Conservation (phyloP, 1,284 basidiomycete species). For the Fistulinella cinereoalba region DNA sequence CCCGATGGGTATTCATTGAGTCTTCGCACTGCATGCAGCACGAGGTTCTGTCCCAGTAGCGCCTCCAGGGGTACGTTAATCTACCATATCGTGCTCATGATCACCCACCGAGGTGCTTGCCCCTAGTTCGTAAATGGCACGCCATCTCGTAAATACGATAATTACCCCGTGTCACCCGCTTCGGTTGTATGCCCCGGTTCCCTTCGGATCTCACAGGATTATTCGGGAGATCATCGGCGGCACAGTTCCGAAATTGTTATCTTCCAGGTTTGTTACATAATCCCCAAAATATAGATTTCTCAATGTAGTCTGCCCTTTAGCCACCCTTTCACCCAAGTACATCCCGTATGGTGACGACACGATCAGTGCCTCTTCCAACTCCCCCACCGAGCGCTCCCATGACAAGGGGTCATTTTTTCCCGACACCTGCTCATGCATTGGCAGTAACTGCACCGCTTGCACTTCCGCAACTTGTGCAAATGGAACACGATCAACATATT, state of each 20-base stretch:
- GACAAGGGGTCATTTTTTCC: conserved; percentile 3
- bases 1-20: conserved; percentile 1
- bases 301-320: conserved; percentile 12
- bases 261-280: conserved; percentile 18
- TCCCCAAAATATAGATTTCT: neutral
- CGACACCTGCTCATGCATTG: conserved; percentile 8
- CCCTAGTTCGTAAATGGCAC: neutral
- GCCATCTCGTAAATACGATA: conserved; percentile 7
- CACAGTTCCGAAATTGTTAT: conserved; percentile 17
- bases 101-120: neutral
- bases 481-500: conserved; percentile 1
- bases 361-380: conserved; percentile 20
- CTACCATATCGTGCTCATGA: neutral
- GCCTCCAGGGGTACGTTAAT: conserved; percentile 12
- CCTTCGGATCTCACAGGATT: conserved; percentile 4
- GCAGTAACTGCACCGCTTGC: conserved; percentile 8
- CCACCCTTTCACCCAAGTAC: conserved; percentile 8
- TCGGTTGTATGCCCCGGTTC: conserved; percentile 6
- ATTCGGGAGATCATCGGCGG: conserved; percentile 7
- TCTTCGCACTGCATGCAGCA: neutral
- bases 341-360: conserved; percentile 15
- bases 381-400: conserved; percentile 19
- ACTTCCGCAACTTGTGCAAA: conserved; percentile 7
- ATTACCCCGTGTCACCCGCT: conserved; percentile 5
- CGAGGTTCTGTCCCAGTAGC: conserved; percentile 6